phyloP scores from a whole-genome alignment of 83 land plant genomes.

The Diphasiastrum complanatum region DNA sequence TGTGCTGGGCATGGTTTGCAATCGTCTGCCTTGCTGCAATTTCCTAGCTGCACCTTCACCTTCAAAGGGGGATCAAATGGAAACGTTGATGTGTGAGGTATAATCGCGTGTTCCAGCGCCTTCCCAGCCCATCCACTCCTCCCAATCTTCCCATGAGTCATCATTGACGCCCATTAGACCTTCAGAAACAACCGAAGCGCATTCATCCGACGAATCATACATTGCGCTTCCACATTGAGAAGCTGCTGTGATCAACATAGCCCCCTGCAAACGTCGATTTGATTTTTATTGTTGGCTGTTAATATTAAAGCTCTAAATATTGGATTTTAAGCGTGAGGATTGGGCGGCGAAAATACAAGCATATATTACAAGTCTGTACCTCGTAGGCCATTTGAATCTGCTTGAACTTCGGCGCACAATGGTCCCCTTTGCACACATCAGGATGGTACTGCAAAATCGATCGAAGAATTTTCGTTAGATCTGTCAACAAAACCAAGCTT shows the following conservation, averaged over 20 bases:
- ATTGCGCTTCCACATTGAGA: neutral
- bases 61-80: too few species aligned
- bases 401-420: conserved; percentile 16
- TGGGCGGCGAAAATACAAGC: neutral
- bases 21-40: too few species aligned
- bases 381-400: conserved; percentile 26
- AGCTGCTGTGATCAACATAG: neutral
- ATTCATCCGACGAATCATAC: neutral
- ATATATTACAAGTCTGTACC: conserved; percentile 8
- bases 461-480: neutral
- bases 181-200: too few species aligned
- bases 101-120: conserved; percentile 8
- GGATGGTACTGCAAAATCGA: conserved; percentile 23
- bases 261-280: neutral
- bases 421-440: conserved; percentile 25
- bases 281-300: too few species aligned
- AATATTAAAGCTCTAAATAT: neutral
- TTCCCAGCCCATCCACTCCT: conserved; percentile 18
- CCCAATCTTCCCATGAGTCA: conserved; percentile 13
- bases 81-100: neutral
- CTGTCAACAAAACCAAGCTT: too few species aligned
- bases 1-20: too few species aligned
- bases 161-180: conserved; percentile 1
- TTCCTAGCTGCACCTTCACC: too few species aligned
- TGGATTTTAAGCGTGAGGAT: neutral